These are phyloP conservation scores for Candida taoyuanica DNA, from an alignment of 805 yeast genomes.

Conservation along the genomic window DNA sequence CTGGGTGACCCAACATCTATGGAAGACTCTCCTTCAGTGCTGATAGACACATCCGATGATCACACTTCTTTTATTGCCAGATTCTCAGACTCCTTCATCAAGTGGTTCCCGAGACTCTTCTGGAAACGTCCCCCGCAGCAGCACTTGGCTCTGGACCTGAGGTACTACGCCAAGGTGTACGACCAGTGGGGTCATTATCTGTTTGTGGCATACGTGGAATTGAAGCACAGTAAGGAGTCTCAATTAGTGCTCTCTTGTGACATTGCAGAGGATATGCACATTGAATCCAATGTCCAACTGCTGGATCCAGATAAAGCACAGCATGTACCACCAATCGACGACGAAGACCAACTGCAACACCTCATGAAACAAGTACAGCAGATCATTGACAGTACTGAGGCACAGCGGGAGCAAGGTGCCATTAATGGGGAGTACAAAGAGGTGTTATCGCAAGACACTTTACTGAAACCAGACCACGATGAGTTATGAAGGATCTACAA, in stretches of 20 bases:
- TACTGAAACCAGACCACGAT: too few species aligned
- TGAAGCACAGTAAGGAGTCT: background rate
- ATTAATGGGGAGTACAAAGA: background rate
- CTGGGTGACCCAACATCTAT: constrained; percentile 1
- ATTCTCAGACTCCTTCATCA: constrained; percentile 1
- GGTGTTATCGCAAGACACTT: background rate
- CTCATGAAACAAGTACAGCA: background rate
- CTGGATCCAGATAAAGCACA: background rate
- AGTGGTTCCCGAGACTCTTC: constrained; percentile 5
- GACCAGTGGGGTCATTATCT: background rate
- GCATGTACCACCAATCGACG: background rate
- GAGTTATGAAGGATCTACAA: background rate
- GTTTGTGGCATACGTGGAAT: background rate
- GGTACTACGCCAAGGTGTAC: constrained; percentile 1
- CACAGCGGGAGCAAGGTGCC: too few species aligned
- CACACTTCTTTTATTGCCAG: background rate
- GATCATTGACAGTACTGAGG: background rate
- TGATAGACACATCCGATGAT: constrained; percentile 1
- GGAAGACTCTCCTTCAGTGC: background rate
- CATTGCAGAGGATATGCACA: background rate
- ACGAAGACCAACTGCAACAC: background rate
- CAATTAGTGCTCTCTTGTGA: background rate
- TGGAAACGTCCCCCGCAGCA: background rate
- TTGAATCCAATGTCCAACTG: background rate
- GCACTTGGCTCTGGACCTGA: background rate